These are phyloP conservation scores for Globisporangium sylvaticum DNA, from an alignment of 352 stramenopile species.

Conservation along the genomic window DNA sequence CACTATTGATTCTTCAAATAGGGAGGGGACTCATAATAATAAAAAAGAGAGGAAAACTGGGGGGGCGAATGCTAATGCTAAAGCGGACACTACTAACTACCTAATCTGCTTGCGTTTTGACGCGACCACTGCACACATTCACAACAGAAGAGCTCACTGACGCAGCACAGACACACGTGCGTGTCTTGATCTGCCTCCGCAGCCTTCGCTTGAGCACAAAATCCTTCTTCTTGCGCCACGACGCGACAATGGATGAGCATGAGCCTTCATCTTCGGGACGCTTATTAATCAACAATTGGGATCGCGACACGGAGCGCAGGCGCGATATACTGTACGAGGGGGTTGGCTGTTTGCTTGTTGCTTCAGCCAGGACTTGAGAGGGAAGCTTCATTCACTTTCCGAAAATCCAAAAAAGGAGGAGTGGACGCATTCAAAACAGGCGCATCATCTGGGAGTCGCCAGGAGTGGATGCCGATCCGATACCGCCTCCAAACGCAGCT, in stretches of 20 bases:
- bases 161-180: neutral
- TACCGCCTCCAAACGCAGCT: neutral
- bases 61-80: neutral
- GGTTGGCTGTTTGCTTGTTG: neutral
- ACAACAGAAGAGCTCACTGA: neutral
- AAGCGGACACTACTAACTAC: neutral
- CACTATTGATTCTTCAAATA: neutral
- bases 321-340: neutral
- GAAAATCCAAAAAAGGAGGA: neutral
- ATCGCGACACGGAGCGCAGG: neutral
- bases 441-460: neutral
- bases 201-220: neutral
- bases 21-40: neutral
- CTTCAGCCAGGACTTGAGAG: neutral
- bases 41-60: neutral
- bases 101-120: neutral
- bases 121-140: neutral
- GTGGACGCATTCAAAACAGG: neutral
- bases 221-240: neutral
- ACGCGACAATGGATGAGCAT: neutral
- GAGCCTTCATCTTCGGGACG: neutral
- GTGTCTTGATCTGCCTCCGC: neutral
- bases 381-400: conserved; percentile 2
- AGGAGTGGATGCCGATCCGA: neutral
- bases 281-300: conserved; percentile 3